phyloP scores from a whole-genome alignment of 1,139 yeast species.

The Arxiozyma telluris region DNA sequence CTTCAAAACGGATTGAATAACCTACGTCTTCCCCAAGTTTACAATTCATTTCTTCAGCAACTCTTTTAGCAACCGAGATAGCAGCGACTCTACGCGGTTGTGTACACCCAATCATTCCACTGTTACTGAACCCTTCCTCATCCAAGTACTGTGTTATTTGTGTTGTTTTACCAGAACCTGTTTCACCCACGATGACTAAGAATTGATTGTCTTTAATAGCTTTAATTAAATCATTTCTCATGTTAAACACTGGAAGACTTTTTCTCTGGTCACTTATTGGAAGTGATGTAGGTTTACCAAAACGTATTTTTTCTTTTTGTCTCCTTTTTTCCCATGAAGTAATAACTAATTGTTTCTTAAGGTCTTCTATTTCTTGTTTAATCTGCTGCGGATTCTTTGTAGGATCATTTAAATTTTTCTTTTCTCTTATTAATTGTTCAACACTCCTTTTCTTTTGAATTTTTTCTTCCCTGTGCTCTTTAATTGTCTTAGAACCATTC shows the following conservation, averaged over 20 bases:
- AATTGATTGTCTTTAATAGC: slow-evolving; percentile 62
- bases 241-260: slow-evolving; percentile 69
- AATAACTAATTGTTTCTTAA: slow-evolving; percentile 30
- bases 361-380: slow-evolving; percentile 14
- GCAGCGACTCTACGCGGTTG: slow-evolving; percentile 98
- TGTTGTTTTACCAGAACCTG: slow-evolving; percentile 97
- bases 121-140: slow-evolving; percentile 66
- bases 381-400: slow-evolving; percentile 14
- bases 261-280: slow-evolving; percentile 56
- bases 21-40: slow-evolving; percentile 76
- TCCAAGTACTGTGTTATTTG: slow-evolving; percentile 83
- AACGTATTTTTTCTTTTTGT: slow-evolving; percentile 34
- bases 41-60: slow-evolving; percentile 75
- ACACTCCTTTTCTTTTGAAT: slow-evolving; percentile 41
- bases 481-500: slow-evolving; percentile 64
- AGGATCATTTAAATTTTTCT: slow-evolving; percentile 38
- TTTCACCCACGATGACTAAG: slow-evolving; percentile 86
- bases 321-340: slow-evolving; percentile 45
- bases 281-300: slow-evolving; percentile 45
- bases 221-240: slow-evolving; percentile 52
- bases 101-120: slow-evolving; percentile 72
- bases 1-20: slow-evolving; percentile 80
- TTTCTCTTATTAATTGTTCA: slow-evolving; percentile 28
- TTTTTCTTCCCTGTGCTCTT: slow-evolving; percentile 55
- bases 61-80: slow-evolving; percentile 83